Conservation (phyloP, 2,329 filamentous ascomycete genomes). For the Huntiella decipiens region DNA sequence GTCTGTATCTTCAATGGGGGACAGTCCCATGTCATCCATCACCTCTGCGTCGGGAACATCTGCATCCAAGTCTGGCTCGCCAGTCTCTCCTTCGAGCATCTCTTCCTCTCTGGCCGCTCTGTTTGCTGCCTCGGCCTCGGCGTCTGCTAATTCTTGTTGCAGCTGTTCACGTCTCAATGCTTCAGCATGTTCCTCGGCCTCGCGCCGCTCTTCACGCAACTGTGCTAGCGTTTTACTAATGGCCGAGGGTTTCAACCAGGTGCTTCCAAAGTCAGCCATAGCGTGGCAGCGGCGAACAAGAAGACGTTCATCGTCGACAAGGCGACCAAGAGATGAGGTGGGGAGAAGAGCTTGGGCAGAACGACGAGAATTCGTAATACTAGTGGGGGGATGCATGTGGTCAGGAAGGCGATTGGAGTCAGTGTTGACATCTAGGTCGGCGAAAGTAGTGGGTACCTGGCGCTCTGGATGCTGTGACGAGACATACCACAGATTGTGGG, state of each 20-base stretch:
- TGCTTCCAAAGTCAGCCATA: conserved; percentile 69
- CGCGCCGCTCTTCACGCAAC: conserved; percentile 71
- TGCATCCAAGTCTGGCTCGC: conserved; percentile 45
- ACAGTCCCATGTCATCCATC: conserved; percentile 11
- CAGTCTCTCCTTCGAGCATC: conserved; percentile 38
- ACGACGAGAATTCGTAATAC: conserved; percentile 16
- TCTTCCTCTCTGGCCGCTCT: conserved; percentile 25
- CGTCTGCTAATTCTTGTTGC: conserved; percentile 55
- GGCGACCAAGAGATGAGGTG: conserved; percentile 44
- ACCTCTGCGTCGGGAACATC: conserved; percentile 49
- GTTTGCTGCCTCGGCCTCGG: conserved; percentile 23
- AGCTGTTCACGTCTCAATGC: conserved; percentile 51
- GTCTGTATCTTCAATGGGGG: conserved; percentile 24
- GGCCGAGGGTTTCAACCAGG: conserved; percentile 81
- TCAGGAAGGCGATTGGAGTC: conserved; percentile 17
- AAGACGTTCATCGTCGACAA: conserved; percentile 58
- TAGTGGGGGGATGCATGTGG: conserved; percentile 11
- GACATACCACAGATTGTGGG: conserved; percentile 56
- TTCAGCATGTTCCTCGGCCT: conserved; percentile 70
- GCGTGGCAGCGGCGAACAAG: conserved; percentile 61
- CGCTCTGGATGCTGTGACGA: conserved; percentile 35
- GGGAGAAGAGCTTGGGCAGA: conserved; percentile 28
- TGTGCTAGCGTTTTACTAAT: conserved; percentile 79
- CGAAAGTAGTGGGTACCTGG: conserved; percentile 19
- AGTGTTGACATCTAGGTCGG: conserved; percentile 17